Percentiles rank a stretch among this genome's conserved stretches.
phyloP scores from a whole-genome alignment of 2,329 filamentous ascomycete species.

The Sphaerostilbella broomeana region DNA sequence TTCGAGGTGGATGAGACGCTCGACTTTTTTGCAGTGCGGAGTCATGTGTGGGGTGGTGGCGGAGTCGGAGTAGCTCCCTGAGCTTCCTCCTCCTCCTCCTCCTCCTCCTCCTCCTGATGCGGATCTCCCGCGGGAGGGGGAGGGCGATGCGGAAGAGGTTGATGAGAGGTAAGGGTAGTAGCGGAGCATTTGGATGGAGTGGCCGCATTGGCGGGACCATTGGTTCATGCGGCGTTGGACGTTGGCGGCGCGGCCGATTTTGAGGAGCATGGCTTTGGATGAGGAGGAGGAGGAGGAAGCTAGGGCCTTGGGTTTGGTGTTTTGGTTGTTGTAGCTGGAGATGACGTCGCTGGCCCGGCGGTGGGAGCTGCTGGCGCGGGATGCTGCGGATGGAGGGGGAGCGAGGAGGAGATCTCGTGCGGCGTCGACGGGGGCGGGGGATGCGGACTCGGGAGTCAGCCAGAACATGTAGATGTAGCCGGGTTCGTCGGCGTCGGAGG shows the following conservation, averaged over 20 bases:
- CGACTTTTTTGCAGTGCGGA: constrained; percentile 79
- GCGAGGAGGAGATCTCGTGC: constrained; percentile 54
- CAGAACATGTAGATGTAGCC: constrained; percentile 99
- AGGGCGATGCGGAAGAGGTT: constrained; percentile 15
- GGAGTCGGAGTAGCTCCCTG: constrained; percentile 31
- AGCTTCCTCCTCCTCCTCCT: constrained; percentile 12
- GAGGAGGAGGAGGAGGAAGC: constrained; percentile 17
- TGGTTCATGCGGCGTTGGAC: constrained; percentile 87
- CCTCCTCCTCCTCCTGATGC: constrained; percentile 26
- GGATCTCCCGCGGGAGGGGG: neutral
- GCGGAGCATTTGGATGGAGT: constrained; percentile 78
- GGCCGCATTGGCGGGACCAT: constrained; percentile 89
- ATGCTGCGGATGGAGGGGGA: constrained; percentile 34
- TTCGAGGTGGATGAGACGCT: constrained; percentile 86
- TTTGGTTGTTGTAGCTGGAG: constrained; percentile 38
- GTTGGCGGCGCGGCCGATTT: constrained; percentile 66
- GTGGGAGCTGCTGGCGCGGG: constrained; percentile 24
- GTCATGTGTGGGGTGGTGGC: constrained; percentile 56
- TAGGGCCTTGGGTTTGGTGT: neutral
- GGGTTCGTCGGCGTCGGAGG: constrained; percentile 60
- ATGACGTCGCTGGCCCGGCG: constrained; percentile 51
- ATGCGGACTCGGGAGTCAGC: constrained; percentile 62
- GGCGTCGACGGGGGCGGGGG: constrained; percentile 50
- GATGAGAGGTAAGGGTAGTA: constrained; percentile 78
- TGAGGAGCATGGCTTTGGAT: constrained; percentile 59